phyloP scores from a whole-genome alignment of 192 early-diverging fungal genomes.

The Rhizoclosmatium globosum region DNA sequence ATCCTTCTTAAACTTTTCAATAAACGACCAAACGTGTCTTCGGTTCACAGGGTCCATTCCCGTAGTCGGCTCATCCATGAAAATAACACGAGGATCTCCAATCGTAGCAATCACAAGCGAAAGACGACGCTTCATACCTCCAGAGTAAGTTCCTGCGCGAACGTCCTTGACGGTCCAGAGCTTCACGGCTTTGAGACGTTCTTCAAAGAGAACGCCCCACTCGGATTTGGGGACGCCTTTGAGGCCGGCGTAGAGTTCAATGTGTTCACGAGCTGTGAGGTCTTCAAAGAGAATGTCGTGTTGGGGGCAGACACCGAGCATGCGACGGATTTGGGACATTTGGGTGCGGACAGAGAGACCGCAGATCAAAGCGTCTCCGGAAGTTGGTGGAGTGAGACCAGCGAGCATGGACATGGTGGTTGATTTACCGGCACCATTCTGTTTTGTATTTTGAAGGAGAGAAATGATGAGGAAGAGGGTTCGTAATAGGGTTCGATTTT shows the following conservation, averaged over 20 bases:
- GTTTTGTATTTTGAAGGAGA: conserved; percentile 24
- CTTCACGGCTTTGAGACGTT: conserved; percentile 72
- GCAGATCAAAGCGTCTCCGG: conserved; percentile 75
- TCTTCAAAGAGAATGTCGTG: conserved; percentile 82
- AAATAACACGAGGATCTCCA: conserved; percentile 73
- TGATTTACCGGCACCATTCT: conserved; percentile 82
- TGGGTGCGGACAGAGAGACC: conserved; percentile 63
- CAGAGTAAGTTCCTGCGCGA: conserved; percentile 73
- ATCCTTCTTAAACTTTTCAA: conserved; percentile 79
- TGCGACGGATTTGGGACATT: conserved; percentile 69
- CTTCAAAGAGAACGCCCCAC: conserved; percentile 64
- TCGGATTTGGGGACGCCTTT: conserved; percentile 68
- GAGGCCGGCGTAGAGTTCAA: conserved; percentile 76
- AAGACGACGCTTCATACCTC: conserved; percentile 77
- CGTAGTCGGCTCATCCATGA: conserved; percentile 74
- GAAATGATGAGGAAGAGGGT: neutral
- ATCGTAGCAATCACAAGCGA: conserved; percentile 77
- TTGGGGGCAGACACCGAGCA: conserved; percentile 83
- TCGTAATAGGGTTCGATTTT: too few relatives aligned
- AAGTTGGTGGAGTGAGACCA: conserved; percentile 70
- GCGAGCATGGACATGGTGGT: conserved; percentile 83
- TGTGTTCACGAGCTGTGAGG: conserved; percentile 77
- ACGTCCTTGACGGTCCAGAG: conserved; percentile 71
- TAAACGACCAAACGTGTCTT: conserved; percentile 79
- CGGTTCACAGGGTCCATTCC: conserved; percentile 87